These are phyloP conservation scores for Astathelohania contejeani DNA, from an alignment of 371 early-diverging fungal genomes.

Conservation along the genomic window DNA sequence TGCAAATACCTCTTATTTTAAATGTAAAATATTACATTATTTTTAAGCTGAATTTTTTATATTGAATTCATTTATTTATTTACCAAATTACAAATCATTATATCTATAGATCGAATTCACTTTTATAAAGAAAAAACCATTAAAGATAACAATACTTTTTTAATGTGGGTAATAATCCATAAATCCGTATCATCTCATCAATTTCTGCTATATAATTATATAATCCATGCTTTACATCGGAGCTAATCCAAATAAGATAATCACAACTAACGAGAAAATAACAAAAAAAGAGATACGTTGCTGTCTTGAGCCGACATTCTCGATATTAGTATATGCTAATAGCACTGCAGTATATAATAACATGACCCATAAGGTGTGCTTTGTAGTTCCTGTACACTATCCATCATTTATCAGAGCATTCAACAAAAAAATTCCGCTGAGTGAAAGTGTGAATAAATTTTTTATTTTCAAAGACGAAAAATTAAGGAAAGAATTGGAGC, in stretches of 20 bases:
- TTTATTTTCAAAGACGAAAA: constrained; percentile 17
- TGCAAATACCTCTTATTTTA: no score
- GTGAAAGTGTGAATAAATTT: constrained; percentile 4
- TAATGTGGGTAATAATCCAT: no score
- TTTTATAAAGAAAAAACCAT: no score
- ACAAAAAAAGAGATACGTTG: constrained; percentile 11
- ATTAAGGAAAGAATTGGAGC: not conserved
- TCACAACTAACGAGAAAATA: constrained; percentile 9
- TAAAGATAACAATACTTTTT: no score
- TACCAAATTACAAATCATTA: no score
- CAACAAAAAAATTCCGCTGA: constrained; percentile 1
- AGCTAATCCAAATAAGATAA: constrained; percentile 2
- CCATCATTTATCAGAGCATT: constrained; percentile 23
- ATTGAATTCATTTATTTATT: no score
- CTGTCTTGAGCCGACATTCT: constrained; percentile 14
- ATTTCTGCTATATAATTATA: no score
- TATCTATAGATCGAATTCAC: no score
- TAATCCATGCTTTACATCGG: constrained; percentile 30
- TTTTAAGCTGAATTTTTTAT: no score
- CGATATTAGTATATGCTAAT: constrained; percentile 24
- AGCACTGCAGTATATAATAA: constrained; percentile 7
- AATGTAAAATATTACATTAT: no score
- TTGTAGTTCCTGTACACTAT: constrained; percentile 34
- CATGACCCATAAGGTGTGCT: constrained; percentile 14
- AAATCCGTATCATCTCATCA: no score